phyloP scores from a whole-genome alignment of 1,284 basidiomycete species.

The Irpex sp. region DNA sequence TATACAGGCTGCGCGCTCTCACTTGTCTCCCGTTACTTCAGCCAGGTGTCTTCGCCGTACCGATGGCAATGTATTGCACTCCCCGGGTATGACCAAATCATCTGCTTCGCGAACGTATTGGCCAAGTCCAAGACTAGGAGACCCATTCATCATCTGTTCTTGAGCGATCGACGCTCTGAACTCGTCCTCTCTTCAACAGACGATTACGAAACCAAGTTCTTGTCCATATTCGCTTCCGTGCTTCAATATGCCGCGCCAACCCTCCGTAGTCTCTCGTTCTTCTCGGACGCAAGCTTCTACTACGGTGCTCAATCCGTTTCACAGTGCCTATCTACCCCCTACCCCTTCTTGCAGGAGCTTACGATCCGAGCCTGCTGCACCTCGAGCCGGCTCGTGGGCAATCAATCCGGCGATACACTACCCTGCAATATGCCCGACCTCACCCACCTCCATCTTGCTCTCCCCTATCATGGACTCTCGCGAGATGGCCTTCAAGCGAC shows the following conservation, averaged over 20 bases:
- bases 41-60: slow-evolving; percentile 20
- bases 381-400: slow-evolving; percentile 10
- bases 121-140: slow-evolving; percentile 2
- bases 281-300: slow-evolving; percentile 18
- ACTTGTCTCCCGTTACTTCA: slow-evolving; percentile 23
- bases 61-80: slow-evolving; percentile 24
- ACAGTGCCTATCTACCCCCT: slow-evolving; percentile 16
- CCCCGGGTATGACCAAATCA: slow-evolving; percentile 14
- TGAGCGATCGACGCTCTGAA: slow-evolving; percentile 18
- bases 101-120: slow-evolving; percentile 13
- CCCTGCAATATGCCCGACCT: slow-evolving; percentile 14
- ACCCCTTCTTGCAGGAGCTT: slow-evolving; percentile 23
- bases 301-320: slow-evolving; percentile 19
- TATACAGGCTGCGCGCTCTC: slow-evolving; percentile 20
- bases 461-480: slow-evolving; percentile 19
- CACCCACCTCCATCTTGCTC: slow-evolving; percentile 24
- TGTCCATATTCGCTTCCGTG: slow-evolving; percentile 17
- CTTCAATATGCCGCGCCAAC: slow-evolving; percentile 23
- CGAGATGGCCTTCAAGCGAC: slow-evolving; percentile 16
- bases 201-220: slow-evolving; percentile 13
- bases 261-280: slow-evolving; percentile 24
- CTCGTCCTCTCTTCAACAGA: slow-evolving; percentile 6
- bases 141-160: slow-evolving; percentile 23
- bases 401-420: not conserved
- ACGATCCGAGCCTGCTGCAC: slow-evolving; percentile 26